Evolutionary conservation across 2,329 filamentous ascomycete species (phyloP).

Genomic region (Pseudogymnoascus destructans): DNA sequence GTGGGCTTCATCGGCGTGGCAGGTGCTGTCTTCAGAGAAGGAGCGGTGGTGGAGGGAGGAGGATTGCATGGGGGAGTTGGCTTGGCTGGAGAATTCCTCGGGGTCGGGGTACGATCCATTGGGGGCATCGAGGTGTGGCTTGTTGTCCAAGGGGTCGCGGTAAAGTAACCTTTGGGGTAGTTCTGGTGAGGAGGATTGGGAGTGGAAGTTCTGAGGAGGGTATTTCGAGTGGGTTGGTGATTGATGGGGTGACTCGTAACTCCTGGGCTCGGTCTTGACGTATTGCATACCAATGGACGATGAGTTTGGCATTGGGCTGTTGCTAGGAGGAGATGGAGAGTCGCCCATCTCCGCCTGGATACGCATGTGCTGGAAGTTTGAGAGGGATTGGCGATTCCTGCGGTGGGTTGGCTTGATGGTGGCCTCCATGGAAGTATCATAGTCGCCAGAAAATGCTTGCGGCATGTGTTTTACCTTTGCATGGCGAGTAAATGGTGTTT

Average conservation of each 20-base stretch:
- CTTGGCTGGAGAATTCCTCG: constrained; percentile 13
- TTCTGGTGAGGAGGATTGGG: constrained; percentile 35
- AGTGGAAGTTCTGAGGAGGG: constrained; percentile 38
- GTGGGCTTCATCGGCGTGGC: constrained; percentile 52
- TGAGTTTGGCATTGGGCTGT: constrained; percentile 36
- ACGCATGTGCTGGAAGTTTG: constrained; percentile 46
- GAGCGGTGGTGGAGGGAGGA: constrained; percentile 37
- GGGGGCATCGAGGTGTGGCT: constrained; percentile 28
- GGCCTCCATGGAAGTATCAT: constrained; percentile 54
- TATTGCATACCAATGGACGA: constrained; percentile 42
- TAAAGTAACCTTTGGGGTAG: constrained; percentile 35
- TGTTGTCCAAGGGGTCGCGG: constrained; percentile 32
- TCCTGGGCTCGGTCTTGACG: constrained; percentile 33
- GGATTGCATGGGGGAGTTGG: constrained; percentile 14
- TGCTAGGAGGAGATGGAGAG: constrained; percentile 44
- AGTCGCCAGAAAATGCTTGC: constrained; percentile 45
- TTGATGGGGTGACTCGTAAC: constrained; percentile 18
- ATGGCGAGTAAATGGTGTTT: constrained; percentile 41
- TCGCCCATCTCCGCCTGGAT: constrained; percentile 39
- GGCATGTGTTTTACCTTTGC: constrained; percentile 20
- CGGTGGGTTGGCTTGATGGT: constrained; percentile 44
- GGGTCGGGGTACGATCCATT: constrained; percentile 15
- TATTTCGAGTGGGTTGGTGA: constrained; percentile 24
- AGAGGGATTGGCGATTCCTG: constrained; percentile 34
- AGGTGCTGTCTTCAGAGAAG: constrained; percentile 45